Evolutionary conservation across 768 basidiomycete species (phyloP), one percentile per base, ranked within the genome.

Genomic region (Hypholoma sublateritium): DNA sequence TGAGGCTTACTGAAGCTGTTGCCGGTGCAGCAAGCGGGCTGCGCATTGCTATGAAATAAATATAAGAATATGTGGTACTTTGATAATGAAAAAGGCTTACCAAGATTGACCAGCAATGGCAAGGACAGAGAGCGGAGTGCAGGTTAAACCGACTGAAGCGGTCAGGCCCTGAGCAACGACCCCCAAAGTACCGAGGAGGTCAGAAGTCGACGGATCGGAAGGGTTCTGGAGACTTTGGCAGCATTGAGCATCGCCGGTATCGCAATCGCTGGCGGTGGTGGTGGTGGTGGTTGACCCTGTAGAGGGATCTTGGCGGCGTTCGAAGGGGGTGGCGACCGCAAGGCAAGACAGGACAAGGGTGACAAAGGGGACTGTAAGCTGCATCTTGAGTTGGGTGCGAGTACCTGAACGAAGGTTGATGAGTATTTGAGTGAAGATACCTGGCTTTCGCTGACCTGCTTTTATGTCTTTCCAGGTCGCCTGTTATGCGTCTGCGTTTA

Each of bases 1-100:
- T 1, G n/a, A 22, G n/a, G 47, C 70, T 59, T 64, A 72, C 71
- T 60, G 69, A 69, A 72, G 44, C 37, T 61, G 61, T 70, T 69
- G 59, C 68, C 57, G 21, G 59, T 57, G 66, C 72, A 73, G 68
- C 72, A 73, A 51, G 70, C 69, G 24, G 70, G 55, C 54, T 71
- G 67, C 25, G 65, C 59, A 55, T 66, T 42, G 62, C 69, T 70
- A 41, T 42, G 13, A 45, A 35, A 36, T 41, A 14, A 8, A 44
- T 19, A 34, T 46, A 4, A 48, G 42, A 49, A 13, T 13, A 36
- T 19, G 14, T 17, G 36, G 9, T n/a, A 47, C 28, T 13, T 1
- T 1, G 19, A 48, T 16, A 36, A 32, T 21, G 22, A 28, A 35
- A 53, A 32, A 32, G 5, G 28, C 54, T 4, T 53, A 70, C 69